Conservation (phyloP, 2,329 filamentous ascomycete species). For the Cadophora sp. region DNA sequence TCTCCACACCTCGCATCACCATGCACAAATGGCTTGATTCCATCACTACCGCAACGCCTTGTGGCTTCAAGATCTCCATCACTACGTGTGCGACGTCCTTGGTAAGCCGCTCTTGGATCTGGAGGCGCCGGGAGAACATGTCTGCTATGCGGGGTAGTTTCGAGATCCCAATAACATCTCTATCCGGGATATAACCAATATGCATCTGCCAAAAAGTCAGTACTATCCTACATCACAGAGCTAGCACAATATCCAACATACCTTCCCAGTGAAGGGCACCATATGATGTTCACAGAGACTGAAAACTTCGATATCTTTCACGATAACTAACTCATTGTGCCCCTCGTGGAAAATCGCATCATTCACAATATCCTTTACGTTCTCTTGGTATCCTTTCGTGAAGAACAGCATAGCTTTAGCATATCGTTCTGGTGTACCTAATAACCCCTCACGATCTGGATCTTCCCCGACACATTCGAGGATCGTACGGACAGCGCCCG, state of each 20-base stretch:
- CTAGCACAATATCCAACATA: slow-evolving; percentile 47
- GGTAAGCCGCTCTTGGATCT: slow-evolving; percentile 95
- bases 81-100: slow-evolving; percentile 96
- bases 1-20: slow-evolving; percentile 98
- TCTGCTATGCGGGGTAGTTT: slow-evolving; percentile 96
- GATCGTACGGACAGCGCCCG: slow-evolving; percentile 68
- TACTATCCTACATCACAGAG: not conserved
- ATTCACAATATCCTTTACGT: slow-evolving; percentile 90
- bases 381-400: slow-evolving; percentile 96
- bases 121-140: slow-evolving; percentile 91
- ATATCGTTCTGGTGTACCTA: slow-evolving; percentile 81
- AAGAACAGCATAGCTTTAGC: slow-evolving; percentile 96
- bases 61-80: slow-evolving; percentile 89
- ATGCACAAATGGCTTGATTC: slow-evolving; percentile 97
- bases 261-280: slow-evolving; percentile 95
- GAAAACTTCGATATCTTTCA: slow-evolving; percentile 96
- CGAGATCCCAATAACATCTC: slow-evolving; percentile 91
- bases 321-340: slow-evolving; percentile 96
- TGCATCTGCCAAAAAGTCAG: slow-evolving; percentile 75
- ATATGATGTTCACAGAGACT: slow-evolving; percentile 97
- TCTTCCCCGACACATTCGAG: slow-evolving; percentile 75
- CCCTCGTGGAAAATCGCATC: slow-evolving; percentile 94
- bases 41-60: slow-evolving; percentile 97
- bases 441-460: slow-evolving; percentile 67
- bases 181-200: slow-evolving; percentile 94